Evolutionary conservation across 2,329 filamentous ascomycete genomes (phyloP), one percentile per base, ranked within the genome.

Genomic region (Akanthomyces lecanii): DNA sequence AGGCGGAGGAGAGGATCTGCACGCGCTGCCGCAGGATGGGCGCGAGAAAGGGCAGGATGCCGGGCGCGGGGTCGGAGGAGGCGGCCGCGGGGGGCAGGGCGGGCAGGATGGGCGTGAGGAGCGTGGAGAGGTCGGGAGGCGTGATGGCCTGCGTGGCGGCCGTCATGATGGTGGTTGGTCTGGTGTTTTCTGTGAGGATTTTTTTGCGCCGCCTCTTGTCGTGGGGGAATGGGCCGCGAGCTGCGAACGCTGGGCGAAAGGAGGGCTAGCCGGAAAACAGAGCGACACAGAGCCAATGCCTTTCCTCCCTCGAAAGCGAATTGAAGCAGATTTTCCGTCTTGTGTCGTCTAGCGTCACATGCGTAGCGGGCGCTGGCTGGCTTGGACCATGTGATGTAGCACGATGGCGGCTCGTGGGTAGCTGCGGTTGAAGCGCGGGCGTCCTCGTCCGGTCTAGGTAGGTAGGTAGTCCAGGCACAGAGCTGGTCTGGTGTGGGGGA

Each of bases 1-100:
- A 82, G 55, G 81, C 75, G 0, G 81, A 77, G 1, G 87, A 84
- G 63, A 94, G 79, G 60, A 91, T 79, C 67, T 87, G 84, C 47
- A 89, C 84, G 63, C 87, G 79, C 70, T 89, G 86, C 50, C 86
- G 82, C 40, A 89, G 79, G 63, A 89, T 88, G 30, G 87, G 87
- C 2, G 87, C 85, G 61, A 89, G 81, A 23, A 85, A 78, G 30
- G 85, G 84, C 5, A 89, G 75, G 52, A 88, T 76, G 21, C 79
- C 80, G 36, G 79, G 76, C 14, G 86, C 79, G 1, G 86, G 85
- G 64, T 83, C 75, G 18, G 82, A 79, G 30, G 86, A 86, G 65
- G 83, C 77, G 47, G 85, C 78, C 40, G 86, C 85, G 28, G 83
- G 80, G 12, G 85, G 84, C 42, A 89, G 76, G 44, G 85, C 81